phyloP scores from a whole-genome alignment of 2,329 filamentous ascomycete genomes.

The Hortaea werneckii region DNA sequence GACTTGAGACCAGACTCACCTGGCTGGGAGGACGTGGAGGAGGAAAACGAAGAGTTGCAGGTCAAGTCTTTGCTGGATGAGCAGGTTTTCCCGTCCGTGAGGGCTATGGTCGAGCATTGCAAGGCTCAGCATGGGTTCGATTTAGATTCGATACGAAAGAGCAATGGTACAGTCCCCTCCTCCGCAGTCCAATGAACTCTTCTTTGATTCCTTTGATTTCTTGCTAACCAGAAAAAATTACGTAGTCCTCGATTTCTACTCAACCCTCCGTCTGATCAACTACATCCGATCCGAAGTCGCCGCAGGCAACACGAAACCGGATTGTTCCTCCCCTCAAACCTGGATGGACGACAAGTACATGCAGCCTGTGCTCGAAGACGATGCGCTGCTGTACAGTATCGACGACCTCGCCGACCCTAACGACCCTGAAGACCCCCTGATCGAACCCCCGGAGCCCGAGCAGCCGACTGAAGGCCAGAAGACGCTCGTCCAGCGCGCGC shows the following conservation, averaged over 20 bases:
- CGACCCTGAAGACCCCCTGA: slow-evolving; percentile 2
- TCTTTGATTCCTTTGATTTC: too few relatives aligned
- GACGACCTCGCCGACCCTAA: slow-evolving; percentile 56
- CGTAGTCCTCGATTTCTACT: slow-evolving; percentile 35
- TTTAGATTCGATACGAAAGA: slow-evolving; percentile 24
- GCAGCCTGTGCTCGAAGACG: slow-evolving; percentile 76
- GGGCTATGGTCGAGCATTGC: slow-evolving; percentile 30
- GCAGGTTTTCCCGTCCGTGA: slow-evolving; percentile 22
- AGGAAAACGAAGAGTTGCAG: slow-evolving; percentile 28
- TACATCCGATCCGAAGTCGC: slow-evolving; percentile 36
- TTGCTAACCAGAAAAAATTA: too few relatives aligned
- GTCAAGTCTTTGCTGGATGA: slow-evolving; percentile 33
- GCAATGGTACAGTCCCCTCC: slow-evolving; percentile 26
- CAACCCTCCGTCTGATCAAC: slow-evolving; percentile 38
- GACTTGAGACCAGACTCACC: slow-evolving; percentile 26
- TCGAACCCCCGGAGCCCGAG: background rate
- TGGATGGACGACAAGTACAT: slow-evolving; percentile 74
- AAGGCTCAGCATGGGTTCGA: slow-evolving; percentile 30
- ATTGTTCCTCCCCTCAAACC: slow-evolving; percentile 47
- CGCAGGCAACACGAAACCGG: slow-evolving; percentile 19
- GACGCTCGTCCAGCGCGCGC: slow-evolving; percentile 1
- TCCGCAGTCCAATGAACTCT: background rate
- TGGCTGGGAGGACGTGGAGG: slow-evolving; percentile 37
- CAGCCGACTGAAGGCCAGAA: slow-evolving; percentile 1
- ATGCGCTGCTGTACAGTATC: slow-evolving; percentile 76